Evolutionary conservation across 192 early-diverging fungal genomes (phyloP).

Genomic region (Geosiphon pyriformis): DNA sequence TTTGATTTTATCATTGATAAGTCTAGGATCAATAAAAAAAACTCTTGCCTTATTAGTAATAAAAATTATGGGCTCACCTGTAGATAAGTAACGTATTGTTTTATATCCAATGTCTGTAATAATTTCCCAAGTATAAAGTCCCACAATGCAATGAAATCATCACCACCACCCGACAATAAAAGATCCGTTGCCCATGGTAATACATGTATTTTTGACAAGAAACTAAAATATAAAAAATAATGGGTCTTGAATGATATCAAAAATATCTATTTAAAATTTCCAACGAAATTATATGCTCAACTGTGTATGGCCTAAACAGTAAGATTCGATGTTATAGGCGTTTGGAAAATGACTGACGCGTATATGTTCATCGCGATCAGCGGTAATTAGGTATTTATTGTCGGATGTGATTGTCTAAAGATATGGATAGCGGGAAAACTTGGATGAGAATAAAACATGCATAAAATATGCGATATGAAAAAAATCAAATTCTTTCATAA

Average conservation of each 20-base stretch:
- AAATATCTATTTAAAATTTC: neutral
- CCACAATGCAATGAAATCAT: conserved; percentile 76
- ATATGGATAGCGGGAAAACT: no score
- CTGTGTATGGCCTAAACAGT: conserved; percentile 88
- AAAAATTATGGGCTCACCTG: neutral
- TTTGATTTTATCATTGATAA: neutral
- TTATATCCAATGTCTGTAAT: conserved; percentile 62
- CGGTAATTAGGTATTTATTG: conserved; percentile 71
- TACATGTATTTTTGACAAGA: conserved; percentile 63
- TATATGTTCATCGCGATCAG: conserved; percentile 97
- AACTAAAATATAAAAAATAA: conserved; percentile 37
- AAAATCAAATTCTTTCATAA: neutral
- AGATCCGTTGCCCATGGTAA: conserved; percentile 46
- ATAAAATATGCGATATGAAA: neutral
- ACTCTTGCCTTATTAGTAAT: neutral
- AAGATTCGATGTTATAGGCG: conserved; percentile 82
- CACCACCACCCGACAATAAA: conserved; percentile 81
- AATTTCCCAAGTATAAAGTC: conserved; percentile 55
- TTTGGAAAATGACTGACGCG: conserved; percentile 89
- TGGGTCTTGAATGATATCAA: neutral
- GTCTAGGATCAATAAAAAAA: neutral
- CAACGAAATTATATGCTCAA: conserved; percentile 28
- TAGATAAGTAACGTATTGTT: conserved; percentile 18
- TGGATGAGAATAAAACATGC: neutral
- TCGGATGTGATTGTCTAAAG: conserved; percentile 55